Base-by-base conservation (phyloP, 495 filamentous ascomycete species). In the Penicillium lividum region DNA sequence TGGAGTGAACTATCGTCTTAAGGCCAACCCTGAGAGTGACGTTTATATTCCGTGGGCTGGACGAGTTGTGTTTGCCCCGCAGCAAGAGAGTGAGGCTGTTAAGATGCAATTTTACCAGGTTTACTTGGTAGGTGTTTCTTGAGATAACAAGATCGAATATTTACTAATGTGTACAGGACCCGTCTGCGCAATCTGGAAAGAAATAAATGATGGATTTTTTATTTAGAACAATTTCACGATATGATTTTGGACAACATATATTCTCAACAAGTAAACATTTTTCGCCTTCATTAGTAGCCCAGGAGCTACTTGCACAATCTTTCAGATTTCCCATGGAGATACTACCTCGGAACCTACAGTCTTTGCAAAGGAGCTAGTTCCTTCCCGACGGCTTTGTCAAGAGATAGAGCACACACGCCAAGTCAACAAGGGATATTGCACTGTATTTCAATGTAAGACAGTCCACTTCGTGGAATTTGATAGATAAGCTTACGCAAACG, bases 21-120 rank as follows among this genome's bases (percentile, higher is more conserved):
- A 83, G 68, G 68, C 70, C 51, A 73, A 81, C 54, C 64, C 74
- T 3, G 65, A 63, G 46, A 74, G 72, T 18, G 78, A 82, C 1
- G 66, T 76, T 5, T 69, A 77, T 60, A 65, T 79, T 31, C 72
- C 71, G 4, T 88, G 84, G 84, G 80, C 82, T 45, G 85, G 78
- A 31, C 66, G 79, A 53, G 83, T 80, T 48, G 73, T 78, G 15
- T 75, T 88, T 70, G 76, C 62, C 3, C 45, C 60, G 64, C 9
- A 67, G 11, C 15, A 79, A 62, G 74, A 71, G 31, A 75, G 68
- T 4, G 77, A 73, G 25, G 71, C 51, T 36, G 71, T 81, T 60
- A 83, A 78, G 72, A 82, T 87, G 82, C 73, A 68, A 57, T 84
- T 83, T 62, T 88, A 88, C 76, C 84, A 86, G 70, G 85, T 88